These are phyloP conservation scores for Colletotrichum kahawae DNA, from an alignment of 2,329 filamentous ascomycete species.

Conservation along the genomic window DNA sequence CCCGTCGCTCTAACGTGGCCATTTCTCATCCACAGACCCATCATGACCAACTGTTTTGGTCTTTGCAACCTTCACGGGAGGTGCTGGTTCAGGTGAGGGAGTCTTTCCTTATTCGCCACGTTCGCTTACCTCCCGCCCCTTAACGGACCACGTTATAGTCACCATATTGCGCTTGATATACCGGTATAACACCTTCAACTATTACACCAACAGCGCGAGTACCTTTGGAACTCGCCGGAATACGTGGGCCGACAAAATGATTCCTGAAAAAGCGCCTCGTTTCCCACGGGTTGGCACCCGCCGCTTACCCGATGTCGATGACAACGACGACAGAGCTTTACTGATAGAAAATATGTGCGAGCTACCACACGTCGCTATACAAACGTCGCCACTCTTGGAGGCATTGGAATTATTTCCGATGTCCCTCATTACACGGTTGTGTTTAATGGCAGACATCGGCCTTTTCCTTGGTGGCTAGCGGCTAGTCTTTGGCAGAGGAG, in stretches of 20 bases:
- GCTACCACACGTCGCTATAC: background rate
- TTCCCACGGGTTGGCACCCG: conserved; percentile 10
- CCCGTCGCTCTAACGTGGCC: background rate
- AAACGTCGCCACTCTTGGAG: background rate
- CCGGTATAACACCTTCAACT: conserved; percentile 1
- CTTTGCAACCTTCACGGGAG: background rate
- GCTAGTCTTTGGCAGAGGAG: background rate
- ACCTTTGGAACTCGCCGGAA: background rate
- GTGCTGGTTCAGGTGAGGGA: background rate
- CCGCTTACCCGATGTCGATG: conserved; percentile 4
- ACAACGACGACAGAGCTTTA: background rate
- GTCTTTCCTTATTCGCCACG: conserved; percentile 7
- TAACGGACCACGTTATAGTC: conserved; percentile 5
- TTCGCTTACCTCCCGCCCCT: background rate
- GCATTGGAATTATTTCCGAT: background rate
- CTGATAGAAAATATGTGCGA: background rate
- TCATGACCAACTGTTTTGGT: background rate
- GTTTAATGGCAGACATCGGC: background rate
- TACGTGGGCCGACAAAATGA: background rate
- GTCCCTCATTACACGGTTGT: background rate
- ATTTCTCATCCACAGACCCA: background rate
- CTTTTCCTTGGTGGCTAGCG: background rate
- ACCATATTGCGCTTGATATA: conserved; percentile 10
- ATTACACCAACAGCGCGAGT: background rate
- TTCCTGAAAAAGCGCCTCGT: background rate